Base-by-base conservation (phyloP, 495 filamentous ascomycete genomes). In the Trichocladium uniseriatum region DNA sequence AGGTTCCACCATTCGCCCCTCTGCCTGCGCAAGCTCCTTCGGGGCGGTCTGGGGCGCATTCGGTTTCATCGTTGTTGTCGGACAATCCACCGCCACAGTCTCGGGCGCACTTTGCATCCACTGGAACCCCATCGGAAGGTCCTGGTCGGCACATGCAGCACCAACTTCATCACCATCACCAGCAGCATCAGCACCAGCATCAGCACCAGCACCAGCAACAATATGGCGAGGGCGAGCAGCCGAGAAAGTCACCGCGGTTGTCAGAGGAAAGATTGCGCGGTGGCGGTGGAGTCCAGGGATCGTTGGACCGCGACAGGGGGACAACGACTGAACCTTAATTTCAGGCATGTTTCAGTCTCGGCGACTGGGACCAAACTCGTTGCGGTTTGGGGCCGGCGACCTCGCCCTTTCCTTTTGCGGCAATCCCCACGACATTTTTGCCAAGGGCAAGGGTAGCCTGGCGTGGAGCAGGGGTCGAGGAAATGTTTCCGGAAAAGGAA, bases 51-150 rank as follows among this genome's bases (percentile, higher is more conserved):
- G 60, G 63, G 32, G 63, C 68, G 22, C 70, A 74, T 43, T 69
- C 70, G 20, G 72, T 75, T 44, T 75, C 72, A 28, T 75, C 72
- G 5, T 55, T 75, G 43, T 47, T 75, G 49, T 71, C 72, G 14
- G 69, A 72, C 52, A 61, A 66, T 22, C 66, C 69, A n/a, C 3
- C 38, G 18, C 18, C 38, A 38, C 60, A 38, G 20, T 68, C 68
- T 22, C 65, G 69, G 20, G 40, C 34, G 32, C 62, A 54, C 34
- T 56, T 52, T 36, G 37, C 55, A 35, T 27, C 24, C 24, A 27
- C 24, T 27, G 24, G 24, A 8, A 27, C 3, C 24, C 24, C 24
- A 27, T 56, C 64, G 18, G 63, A 68, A 53, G 38, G 51, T n/a
- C n/a, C n/a, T n/a, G n/a, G n/a, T 34, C 63, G 62, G 41, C 44